phyloP scores from a whole-genome alignment of 129 eudicot species.

The Pseudognaphalium luteoalbum region DNA sequence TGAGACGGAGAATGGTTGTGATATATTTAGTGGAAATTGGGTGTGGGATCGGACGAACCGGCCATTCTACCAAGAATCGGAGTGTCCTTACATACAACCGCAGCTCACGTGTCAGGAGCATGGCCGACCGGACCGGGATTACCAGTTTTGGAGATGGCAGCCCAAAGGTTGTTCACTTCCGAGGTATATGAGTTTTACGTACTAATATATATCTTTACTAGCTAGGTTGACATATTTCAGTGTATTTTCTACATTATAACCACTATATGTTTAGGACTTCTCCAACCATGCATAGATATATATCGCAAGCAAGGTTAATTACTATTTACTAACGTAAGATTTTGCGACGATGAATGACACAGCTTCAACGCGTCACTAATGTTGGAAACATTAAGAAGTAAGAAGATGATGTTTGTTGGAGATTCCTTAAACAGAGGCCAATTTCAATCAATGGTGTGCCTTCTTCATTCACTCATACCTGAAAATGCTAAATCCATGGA shows the following conservation, averaged over 20 bases:
- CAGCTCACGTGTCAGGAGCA: slow-evolving; percentile 84
- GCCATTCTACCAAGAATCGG: slow-evolving; percentile 79
- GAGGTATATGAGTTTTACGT: slow-evolving; percentile 33
- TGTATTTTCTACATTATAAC: no score
- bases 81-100: slow-evolving; percentile 85
- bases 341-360: slow-evolving; percentile 7
- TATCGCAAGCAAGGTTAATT: not conserved
- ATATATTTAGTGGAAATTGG: slow-evolving; percentile 75
- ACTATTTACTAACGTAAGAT: not conserved
- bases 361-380: slow-evolving; percentile 81
- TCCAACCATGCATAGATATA: no score
- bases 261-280: no score
- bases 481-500: slow-evolving; percentile 73
- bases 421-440: slow-evolving; percentile 94
- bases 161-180: slow-evolving; percentile 80
- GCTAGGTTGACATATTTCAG: no score
- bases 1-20: slow-evolving; percentile 46
- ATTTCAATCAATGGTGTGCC: slow-evolving; percentile 80
- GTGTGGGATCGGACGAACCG: slow-evolving; percentile 61
- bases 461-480: slow-evolving; percentile 68
- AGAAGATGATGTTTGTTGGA: slow-evolving; percentile 88
- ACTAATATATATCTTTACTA: not conserved
- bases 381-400: slow-evolving; percentile 78
- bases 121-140: slow-evolving; percentile 85
- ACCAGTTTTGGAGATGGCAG: slow-evolving; percentile 83